Base-by-base conservation (phyloP, 2,329 filamentous ascomycete species). In the Trichophyton rubrum region DNA sequence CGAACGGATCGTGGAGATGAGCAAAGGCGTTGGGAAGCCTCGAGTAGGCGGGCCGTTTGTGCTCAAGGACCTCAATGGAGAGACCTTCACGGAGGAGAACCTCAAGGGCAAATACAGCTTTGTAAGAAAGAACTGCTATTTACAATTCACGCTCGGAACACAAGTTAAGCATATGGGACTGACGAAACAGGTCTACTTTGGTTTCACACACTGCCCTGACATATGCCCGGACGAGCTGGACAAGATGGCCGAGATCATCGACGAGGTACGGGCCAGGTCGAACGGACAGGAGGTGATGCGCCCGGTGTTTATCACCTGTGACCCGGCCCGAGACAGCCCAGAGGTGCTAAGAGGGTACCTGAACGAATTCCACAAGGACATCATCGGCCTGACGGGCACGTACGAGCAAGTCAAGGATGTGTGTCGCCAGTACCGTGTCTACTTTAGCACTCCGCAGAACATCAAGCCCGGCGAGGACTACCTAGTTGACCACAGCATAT, bases 201-300 rank as follows among this genome's bases (percentile, higher is more conserved):
- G 93, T 69, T 99, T 99, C 81, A 92, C 90, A 7, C 91, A 96
- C 75, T 99, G 93, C 73, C 93, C 93, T 24, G 93, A 99, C 73
- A 99, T 99, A 72, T 99, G 93, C 78, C 93, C 93, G 38, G 93
- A 99, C 71, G 93, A 99, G 77, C 86, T 99, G 68, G 93, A 99
- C 78, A 99, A 99, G 79, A 96, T 99, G 91, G 89, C 92, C n/a
- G 81, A 82, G 62, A 96, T 97, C 84, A 87, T 95, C 70, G 90
- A 99, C 71, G 78, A 78, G 62, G 81, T 85, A 59, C 71, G 73
- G 62, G 72, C 70, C 41, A 69, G 66, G 49, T 73, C 73, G 20
- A 69, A 69, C 55, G 71, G 70, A 35, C 68, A 72, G 58, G 70
- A 73, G 61, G 63, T 79, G 57, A 76, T 96, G 66, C 78, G 85